phyloP scores from a whole-genome alignment of 2,329 filamentous ascomycete genomes.

The Fusarium pseudoanthophilum region DNA sequence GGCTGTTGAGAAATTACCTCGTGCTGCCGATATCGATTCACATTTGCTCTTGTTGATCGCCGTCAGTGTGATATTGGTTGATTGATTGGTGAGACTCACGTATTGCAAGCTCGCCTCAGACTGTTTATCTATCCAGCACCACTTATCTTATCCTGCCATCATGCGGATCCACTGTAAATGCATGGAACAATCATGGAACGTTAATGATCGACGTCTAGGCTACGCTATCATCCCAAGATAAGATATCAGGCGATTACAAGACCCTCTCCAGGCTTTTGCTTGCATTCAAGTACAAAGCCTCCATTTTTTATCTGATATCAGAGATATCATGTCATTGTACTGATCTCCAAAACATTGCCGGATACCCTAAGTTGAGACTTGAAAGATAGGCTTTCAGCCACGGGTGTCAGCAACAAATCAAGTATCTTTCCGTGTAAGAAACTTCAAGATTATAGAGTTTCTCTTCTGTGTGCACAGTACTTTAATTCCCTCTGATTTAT shows the following conservation, averaged over 20 bases:
- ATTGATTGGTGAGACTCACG: neutral
- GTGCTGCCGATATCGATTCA: neutral
- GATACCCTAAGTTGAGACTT: neutral
- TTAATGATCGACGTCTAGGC: neutral
- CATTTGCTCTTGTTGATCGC: fast-evolving
- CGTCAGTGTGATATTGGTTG: neutral
- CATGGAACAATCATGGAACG: neutral
- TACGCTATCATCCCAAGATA: neutral
- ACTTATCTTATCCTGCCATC: neutral
- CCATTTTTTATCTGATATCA: neutral
- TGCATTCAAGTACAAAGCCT: no score
- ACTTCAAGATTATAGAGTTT: neutral
- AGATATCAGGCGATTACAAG: neutral
- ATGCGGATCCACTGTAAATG: neutral
- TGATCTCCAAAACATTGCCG: neutral
- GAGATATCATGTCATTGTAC: neutral
- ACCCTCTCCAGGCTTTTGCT: no score
- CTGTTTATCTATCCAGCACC: neutral
- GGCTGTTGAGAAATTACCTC: neutral
- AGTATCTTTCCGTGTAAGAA: neutral
- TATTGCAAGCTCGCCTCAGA: neutral
- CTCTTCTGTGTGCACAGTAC: neutral
- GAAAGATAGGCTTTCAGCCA: neutral
- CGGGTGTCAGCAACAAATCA: neutral
- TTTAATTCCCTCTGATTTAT: neutral